These are phyloP conservation scores for Xerocomus nothofagi DNA, from an alignment of 1,284 basidiomycete genomes.

Conservation along the genomic window DNA sequence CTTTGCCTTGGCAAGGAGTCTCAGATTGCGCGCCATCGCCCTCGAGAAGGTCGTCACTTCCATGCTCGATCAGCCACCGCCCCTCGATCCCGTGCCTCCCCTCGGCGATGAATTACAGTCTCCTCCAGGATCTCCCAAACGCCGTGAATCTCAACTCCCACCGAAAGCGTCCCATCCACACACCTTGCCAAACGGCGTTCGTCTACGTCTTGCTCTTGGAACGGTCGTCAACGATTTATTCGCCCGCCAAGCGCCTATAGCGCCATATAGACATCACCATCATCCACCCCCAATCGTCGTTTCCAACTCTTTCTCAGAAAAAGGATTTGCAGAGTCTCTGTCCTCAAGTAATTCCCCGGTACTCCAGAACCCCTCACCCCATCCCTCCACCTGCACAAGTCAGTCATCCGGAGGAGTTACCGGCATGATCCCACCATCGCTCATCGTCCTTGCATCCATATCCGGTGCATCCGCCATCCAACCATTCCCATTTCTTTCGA, in stretches of 20 bases:
- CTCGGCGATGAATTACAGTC: conserved; percentile 49
- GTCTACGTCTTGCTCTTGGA: conserved; percentile 66
- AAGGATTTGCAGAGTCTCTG: conserved; percentile 19
- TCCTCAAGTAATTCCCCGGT: conserved; percentile 28
- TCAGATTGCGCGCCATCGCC: conserved; percentile 70
- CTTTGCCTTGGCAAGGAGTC: conserved; percentile 55
- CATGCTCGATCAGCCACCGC: conserved; percentile 76
- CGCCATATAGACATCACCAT: conserved; percentile 48
- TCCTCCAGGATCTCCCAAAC: conserved; percentile 52
- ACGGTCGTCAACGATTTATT: conserved; percentile 79
- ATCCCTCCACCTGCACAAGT: conserved; percentile 29
- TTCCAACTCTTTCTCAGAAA: conserved; percentile 28
- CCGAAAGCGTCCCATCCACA: conserved; percentile 47
- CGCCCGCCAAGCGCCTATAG: conserved; percentile 61
- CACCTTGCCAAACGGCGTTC: conserved; percentile 75
- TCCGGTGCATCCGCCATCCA: conserved; percentile 28
- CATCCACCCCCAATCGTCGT: conserved; percentile 36
- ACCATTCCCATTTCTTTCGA: conserved; percentile 5
- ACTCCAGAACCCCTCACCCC: conserved; percentile 23
- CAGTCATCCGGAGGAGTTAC: conserved; percentile 21
- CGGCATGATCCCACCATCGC: conserved; percentile 37
- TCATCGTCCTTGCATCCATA: conserved; percentile 40
- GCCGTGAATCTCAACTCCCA: conserved; percentile 22
- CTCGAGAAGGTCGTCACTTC: conserved; percentile 76
- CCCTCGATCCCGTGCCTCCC: conserved; percentile 44